A percentile compares a stretch with the other conserved stretches of the same genome.
These are phyloP conservation scores for Apiospora malaysiana DNA, from an alignment of 2,329 filamentous ascomycete genomes.

Conservation along the genomic window DNA sequence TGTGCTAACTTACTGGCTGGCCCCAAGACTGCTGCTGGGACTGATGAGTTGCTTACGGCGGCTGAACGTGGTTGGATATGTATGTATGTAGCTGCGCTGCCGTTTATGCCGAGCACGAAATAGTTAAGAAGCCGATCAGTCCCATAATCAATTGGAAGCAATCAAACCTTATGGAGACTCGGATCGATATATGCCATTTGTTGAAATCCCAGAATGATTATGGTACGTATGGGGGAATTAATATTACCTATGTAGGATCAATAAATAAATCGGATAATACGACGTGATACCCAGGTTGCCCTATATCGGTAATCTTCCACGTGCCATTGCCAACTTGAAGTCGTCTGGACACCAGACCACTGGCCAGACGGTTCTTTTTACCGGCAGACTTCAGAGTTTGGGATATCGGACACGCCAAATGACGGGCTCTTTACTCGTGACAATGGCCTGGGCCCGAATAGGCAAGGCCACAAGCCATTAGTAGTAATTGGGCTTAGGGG, in stretches of 20 bases:
- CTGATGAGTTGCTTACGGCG: neutral
- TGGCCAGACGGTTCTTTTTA: neutral
- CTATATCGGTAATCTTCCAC: constrained; percentile 3
- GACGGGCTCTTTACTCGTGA: constrained; percentile 2
- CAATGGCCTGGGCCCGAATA: neutral
- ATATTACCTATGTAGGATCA: neutral
- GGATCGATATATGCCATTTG: neutral
- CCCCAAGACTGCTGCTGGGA: neutral
- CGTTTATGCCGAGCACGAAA: constrained; percentile 10
- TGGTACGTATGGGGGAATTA: neutral
- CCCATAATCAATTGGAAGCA: constrained; percentile 4
- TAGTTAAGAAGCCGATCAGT: neutral
- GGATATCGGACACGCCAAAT: constrained; percentile 1
- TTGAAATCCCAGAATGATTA: neutral
- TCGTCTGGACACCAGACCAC: neutral
- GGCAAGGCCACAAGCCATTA: neutral
- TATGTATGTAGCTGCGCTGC: neutral
- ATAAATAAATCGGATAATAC: neutral
- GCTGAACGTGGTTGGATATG: neutral
- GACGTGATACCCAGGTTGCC: neutral
- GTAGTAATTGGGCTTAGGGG: neutral
- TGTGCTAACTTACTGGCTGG: neutral
- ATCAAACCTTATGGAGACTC: neutral
- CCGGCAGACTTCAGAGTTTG: constrained; percentile 1
- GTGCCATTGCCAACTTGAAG: neutral